Percentiles rank a stretch among this genome's conserved stretches.
Conservation (phyloP, 208 protist genomes). For the Trichomonas vaginalis region DNA sequence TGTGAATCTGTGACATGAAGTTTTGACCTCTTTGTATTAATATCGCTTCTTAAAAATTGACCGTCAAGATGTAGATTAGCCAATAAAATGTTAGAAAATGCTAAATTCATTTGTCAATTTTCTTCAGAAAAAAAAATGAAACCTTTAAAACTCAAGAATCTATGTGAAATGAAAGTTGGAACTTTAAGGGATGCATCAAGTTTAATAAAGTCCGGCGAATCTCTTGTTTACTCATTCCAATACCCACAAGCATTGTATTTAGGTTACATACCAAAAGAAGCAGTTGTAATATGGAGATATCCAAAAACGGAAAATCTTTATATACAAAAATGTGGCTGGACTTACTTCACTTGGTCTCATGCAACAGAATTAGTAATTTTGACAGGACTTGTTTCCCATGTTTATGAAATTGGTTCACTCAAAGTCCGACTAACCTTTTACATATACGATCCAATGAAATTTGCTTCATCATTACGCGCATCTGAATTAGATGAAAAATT, state of each 20-base stretch:
- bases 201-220: background rate
- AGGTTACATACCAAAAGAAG: background rate
- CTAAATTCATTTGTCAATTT: too few species aligned
- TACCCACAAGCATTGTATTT: background rate
- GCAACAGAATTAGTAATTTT: background rate
- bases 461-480: background rate
- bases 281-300: background rate
- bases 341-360: background rate
- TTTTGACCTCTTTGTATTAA: background rate
- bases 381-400: background rate
- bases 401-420: background rate
- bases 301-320: background rate
- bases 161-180: background rate
- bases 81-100: too few species aligned
- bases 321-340: background rate
- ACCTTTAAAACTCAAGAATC: background rate
- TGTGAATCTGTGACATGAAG: background rate
- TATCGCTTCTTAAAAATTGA: too few species aligned
- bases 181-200: background rate
- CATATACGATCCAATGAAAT: background rate
- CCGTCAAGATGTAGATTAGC: too few species aligned
- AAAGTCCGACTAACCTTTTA: background rate
- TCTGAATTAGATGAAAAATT: background rate
- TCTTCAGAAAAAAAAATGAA: background rate
- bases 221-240: background rate